Percentiles rank a stretch among this genome's conserved stretches.
These are phyloP conservation scores for Rutstroemia sp. DNA, from an alignment of 2,329 filamentous ascomycete species.

Conservation along the genomic window DNA sequence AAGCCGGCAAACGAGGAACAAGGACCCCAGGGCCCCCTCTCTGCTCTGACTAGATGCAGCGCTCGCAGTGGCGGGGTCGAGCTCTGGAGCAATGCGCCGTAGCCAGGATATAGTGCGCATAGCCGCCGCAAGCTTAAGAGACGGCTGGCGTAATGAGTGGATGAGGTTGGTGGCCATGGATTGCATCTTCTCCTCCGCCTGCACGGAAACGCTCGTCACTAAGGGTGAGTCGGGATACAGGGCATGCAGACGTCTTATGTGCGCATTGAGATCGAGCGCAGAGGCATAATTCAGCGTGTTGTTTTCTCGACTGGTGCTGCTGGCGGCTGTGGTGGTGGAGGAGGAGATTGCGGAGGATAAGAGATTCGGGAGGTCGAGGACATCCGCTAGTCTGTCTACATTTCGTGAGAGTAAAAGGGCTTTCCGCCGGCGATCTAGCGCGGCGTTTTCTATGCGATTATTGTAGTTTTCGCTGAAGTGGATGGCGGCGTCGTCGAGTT, in stretches of 20 bases:
- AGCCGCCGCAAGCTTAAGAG: slow-evolving; percentile 79
- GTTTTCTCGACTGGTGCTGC: slow-evolving; percentile 31
- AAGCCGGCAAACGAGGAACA: slow-evolving; percentile 83
- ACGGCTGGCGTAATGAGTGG: slow-evolving; percentile 64
- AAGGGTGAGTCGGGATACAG: slow-evolving; percentile 76
- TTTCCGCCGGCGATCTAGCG: slow-evolving; percentile 68
- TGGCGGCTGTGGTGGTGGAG: slow-evolving; percentile 33
- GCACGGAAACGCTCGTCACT: slow-evolving; percentile 62
- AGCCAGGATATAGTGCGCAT: slow-evolving; percentile 91
- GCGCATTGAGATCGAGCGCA: slow-evolving; percentile 85
- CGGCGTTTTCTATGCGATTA: slow-evolving; percentile 58
- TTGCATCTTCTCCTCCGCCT: slow-evolving; percentile 83
- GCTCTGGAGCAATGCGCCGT: slow-evolving; percentile 75
- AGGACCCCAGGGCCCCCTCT: slow-evolving; percentile 67
- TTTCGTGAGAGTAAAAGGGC: slow-evolving; percentile 79
- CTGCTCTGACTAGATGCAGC: slow-evolving; percentile 26
- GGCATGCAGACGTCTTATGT: slow-evolving; percentile 77
- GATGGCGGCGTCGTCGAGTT: slow-evolving; percentile 70
- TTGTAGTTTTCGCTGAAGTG: slow-evolving; percentile 78
- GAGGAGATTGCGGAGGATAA: slow-evolving; percentile 70
- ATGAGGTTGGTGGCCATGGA: slow-evolving; percentile 84
- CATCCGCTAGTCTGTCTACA: slow-evolving; percentile 80
- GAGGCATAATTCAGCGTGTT: slow-evolving; percentile 71
- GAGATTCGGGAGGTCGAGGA: slow-evolving; percentile 81
- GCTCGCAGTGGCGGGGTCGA: slow-evolving; percentile 41